A percentile compares a stretch with the other conserved stretches of the same genome.
phyloP scores from a whole-genome alignment of 306 rosid species.

The Astragalus membranaceus region DNA sequence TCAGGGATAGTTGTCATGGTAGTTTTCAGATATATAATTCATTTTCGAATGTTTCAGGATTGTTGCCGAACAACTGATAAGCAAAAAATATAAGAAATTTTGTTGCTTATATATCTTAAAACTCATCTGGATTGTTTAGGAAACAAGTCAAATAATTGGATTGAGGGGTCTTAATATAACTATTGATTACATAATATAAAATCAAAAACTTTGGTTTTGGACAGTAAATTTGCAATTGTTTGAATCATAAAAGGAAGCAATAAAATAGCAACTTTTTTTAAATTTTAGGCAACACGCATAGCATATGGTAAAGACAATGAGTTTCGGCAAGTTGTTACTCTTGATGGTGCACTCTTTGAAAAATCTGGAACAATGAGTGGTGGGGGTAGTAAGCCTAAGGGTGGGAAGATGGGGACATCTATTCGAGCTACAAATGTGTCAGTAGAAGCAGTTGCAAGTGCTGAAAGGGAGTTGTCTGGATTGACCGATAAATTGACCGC shows the following conservation, averaged over 20 bases:
- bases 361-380: conserved; percentile 94
- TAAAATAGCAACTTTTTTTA: conserved; percentile 14
- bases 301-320: conserved; percentile 64
- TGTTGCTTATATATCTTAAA: neutral
- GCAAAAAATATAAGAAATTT: neutral
- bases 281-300: conserved; percentile 72
- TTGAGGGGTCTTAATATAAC: neutral
- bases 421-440: conserved; percentile 80
- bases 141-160: neutral
- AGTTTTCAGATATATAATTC: neutral
- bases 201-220: neutral
- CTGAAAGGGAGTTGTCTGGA: conserved; percentile 60
- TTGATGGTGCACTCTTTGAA: conserved; percentile 90
- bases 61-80: neutral
- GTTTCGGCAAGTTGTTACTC: conserved; percentile 85
- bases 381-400: conserved; percentile 86
- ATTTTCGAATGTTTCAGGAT: neutral
- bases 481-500: conserved; percentile 43
- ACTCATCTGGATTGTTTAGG: neutral
- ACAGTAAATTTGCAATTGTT: neutral
- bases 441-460: conserved; percentile 59
- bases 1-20: neutral
- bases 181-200: neutral
- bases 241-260: neutral
- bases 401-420: conserved; percentile 96